These are phyloP conservation scores for Chenopodium berlandieri DNA, from an alignment of 148 eudicot species.

Conservation along the genomic window DNA sequence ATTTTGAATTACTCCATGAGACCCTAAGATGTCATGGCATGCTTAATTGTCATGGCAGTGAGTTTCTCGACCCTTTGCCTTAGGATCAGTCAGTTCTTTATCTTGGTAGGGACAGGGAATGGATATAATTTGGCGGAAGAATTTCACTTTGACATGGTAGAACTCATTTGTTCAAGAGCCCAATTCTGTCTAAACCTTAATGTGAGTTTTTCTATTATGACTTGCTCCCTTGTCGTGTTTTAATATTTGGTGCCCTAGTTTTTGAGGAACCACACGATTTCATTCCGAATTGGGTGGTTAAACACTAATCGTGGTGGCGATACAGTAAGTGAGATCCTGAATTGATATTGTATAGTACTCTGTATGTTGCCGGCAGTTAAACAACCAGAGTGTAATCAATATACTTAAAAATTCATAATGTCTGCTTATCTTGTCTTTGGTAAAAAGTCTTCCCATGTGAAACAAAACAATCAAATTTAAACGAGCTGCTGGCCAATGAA, in stretches of 20 bases:
- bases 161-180: background rate
- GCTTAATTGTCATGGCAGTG: background rate
- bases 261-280: background rate
- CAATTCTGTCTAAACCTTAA: background rate
- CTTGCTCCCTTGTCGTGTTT: background rate
- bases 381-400: background rate
- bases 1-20: background rate
- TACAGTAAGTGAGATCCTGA: background rate
- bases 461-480: background rate
- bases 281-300: background rate
- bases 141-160: background rate
- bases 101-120: background rate
- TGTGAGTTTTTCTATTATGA: background rate
- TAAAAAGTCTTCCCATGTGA: too few species aligned
- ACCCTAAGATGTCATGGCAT: background rate
- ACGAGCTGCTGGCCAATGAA: background rate
- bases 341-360: background rate
- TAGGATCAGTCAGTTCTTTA: background rate
- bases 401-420: background rate
- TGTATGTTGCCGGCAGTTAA: too few species aligned
- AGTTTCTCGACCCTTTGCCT: background rate
- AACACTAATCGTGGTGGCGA: background rate
- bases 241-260: background rate
- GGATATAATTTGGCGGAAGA: background rate
- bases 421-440: background rate